phyloP scores from a whole-genome alignment of 1,139 yeast genomes.

The Nakaseomyces uthaithaninus region DNA sequence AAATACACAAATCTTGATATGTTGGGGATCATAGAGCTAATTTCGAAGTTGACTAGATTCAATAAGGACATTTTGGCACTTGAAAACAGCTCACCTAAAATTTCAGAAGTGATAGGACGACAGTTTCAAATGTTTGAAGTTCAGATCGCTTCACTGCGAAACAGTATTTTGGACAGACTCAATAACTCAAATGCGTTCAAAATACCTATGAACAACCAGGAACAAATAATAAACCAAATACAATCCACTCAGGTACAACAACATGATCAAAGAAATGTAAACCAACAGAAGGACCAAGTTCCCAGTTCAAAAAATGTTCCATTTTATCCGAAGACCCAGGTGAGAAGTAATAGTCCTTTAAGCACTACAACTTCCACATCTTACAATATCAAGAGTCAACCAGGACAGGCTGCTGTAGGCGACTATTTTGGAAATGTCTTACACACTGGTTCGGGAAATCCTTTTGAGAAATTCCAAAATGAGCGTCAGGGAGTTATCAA shows the following conservation, averaged over 20 bases:
- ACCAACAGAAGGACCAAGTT: background rate
- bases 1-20: slow-evolving; percentile 8
- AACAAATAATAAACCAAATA: too few relatives aligned
- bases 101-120: background rate
- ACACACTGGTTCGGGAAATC: background rate
- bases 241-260: too few relatives aligned
- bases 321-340: slow-evolving; percentile 11
- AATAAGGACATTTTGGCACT: slow-evolving; percentile 1
- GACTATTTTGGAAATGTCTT: slow-evolving; percentile 6
- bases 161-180: background rate
- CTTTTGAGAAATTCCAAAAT: slow-evolving; percentile 3
- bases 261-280: too few relatives aligned
- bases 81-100: background rate
- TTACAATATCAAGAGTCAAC: background rate
- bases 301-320: slow-evolving; percentile 1
- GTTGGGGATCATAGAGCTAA: slow-evolving; percentile 1
- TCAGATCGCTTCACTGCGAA: background rate
- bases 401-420: background rate
- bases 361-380: slow-evolving; percentile 1
- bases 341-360: slow-evolving; percentile 6
- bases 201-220: background rate
- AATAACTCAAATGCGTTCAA: slow-evolving; percentile 1
- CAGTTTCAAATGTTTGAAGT: slow-evolving; percentile 3
- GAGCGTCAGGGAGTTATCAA: slow-evolving; percentile 3
- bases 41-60: slow-evolving; percentile 1